These are phyloP conservation scores for Xenoacremonium recifei DNA, from an alignment of 2,329 filamentous ascomycete genomes.

Conservation along the genomic window DNA sequence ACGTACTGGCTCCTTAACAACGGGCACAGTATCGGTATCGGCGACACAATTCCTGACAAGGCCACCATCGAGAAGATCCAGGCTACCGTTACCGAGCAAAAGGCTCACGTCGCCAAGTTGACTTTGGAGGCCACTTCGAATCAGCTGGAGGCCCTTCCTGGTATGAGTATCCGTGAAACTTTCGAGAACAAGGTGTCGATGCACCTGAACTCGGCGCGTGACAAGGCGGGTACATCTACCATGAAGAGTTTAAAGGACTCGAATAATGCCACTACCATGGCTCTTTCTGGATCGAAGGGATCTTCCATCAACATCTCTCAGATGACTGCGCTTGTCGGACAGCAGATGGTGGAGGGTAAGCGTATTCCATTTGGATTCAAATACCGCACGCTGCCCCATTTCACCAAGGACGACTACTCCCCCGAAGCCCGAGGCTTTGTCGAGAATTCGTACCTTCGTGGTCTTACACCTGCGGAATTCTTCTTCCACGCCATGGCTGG, in stretches of 20 bases:
- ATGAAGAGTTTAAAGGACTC: constrained; percentile 90
- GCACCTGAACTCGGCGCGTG: constrained; percentile 91
- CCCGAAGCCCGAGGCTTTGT: constrained; percentile 96
- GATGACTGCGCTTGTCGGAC: constrained; percentile 97
- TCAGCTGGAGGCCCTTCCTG: constrained; percentile 84
- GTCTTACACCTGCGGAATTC: constrained; percentile 92
- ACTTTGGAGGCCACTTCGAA: constrained; percentile 81
- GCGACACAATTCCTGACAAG: constrained; percentile 92
- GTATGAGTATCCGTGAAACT: constrained; percentile 98
- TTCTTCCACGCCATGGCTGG: constrained; percentile 99
- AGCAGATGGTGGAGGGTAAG: constrained; percentile 97
- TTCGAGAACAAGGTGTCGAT: constrained; percentile 98
- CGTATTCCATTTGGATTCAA: constrained; percentile 99
- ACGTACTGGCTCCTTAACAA: constrained; percentile 97
- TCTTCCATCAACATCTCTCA: constrained; percentile 99
- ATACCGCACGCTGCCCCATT: constrained; percentile 93
- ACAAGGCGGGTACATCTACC: constrained; percentile 89
- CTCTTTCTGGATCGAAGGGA: constrained; percentile 94
- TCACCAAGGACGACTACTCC: constrained; percentile 99
- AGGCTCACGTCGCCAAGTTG: constrained; percentile 74
- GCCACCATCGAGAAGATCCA: constrained; percentile 83
- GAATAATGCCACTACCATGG: constrained; percentile 97
- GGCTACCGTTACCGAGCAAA: constrained; percentile 75
- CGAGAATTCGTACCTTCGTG: constrained; percentile 96
- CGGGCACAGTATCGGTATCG: constrained; percentile 96